These are phyloP conservation scores for Globisporangium nunn DNA, from an alignment of 352 stramenopile genomes.

Conservation along the genomic window DNA sequence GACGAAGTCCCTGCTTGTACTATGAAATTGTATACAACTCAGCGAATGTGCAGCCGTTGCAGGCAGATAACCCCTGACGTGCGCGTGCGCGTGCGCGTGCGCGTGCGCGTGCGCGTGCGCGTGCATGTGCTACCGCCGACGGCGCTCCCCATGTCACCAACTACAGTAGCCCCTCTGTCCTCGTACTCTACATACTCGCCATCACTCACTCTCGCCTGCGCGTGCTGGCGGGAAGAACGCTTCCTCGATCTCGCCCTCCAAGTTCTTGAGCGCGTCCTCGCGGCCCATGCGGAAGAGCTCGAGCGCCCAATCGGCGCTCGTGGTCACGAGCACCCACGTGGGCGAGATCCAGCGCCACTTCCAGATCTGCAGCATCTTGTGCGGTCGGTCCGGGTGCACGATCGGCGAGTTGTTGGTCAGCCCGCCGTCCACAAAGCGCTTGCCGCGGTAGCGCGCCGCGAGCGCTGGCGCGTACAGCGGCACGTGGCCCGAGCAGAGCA, in stretches of 20 bases:
- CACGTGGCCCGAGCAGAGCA: slow-evolving; percentile 68
- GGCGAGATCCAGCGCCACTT: slow-evolving; percentile 77
- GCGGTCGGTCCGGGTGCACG: slow-evolving; percentile 35
- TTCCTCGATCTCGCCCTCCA: slow-evolving; percentile 50
- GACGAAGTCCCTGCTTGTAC: not conserved
- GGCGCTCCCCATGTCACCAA: too few relatives aligned
- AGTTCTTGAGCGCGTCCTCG: slow-evolving; percentile 55
- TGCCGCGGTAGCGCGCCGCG: slow-evolving; percentile 53
- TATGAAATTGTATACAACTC: not conserved
- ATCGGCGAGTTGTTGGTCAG: slow-evolving; percentile 69
- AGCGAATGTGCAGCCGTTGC: not conserved
- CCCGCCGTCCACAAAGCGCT: slow-evolving; percentile 65
- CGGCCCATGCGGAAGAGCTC: slow-evolving; percentile 74
- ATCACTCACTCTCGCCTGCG: not conserved
- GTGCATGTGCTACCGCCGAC: not conserved
- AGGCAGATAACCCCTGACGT: too few relatives aligned
- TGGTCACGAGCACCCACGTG: slow-evolving; percentile 73
- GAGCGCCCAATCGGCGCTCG: slow-evolving; percentile 62
- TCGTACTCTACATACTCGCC: not conserved
- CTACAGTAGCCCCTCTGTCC: not conserved
- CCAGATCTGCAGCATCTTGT: slow-evolving; percentile 82
- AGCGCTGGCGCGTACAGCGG: slow-evolving; percentile 70
- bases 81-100: not conserved
- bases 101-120: not conserved
- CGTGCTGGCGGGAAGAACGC: slow-evolving; percentile 9